Percentiles rank a stretch among this genome's conserved stretches.
These are phyloP conservation scores for Blastobotrys persicus DNA, from an alignment of 1,139 yeast genomes.

Conservation along the genomic window DNA sequence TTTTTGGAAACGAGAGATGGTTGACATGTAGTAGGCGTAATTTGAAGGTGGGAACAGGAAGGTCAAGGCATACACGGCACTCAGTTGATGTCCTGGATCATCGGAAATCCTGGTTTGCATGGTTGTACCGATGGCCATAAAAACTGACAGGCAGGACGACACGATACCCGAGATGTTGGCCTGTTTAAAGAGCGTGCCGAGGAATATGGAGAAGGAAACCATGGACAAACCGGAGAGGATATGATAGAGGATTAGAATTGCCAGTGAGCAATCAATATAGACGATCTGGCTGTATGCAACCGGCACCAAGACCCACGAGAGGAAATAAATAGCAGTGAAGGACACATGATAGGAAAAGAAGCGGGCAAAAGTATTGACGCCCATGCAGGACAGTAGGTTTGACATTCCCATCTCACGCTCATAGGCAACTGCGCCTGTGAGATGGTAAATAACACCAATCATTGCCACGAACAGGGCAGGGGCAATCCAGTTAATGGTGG, in stretches of 20 bases:
- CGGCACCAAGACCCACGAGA: constrained; percentile 38
- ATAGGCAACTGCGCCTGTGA: constrained; percentile 36
- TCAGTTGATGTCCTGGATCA: constrained; percentile 25
- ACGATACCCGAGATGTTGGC: constrained; percentile 40
- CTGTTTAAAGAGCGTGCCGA: constrained; percentile 35
- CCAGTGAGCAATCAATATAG: constrained; percentile 31
- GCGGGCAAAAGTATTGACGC: constrained; percentile 30
- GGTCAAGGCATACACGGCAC: constrained; percentile 34
- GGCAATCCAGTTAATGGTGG: constrained; percentile 34
- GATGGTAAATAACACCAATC: constrained; percentile 40
- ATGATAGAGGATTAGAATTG: constrained; percentile 36
- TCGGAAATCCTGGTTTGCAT: constrained; percentile 32
- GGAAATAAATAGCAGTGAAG: constrained; percentile 32
- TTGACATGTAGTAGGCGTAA: constrained; percentile 35
- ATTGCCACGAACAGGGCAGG: constrained; percentile 38
- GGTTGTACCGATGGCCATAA: constrained; percentile 37
- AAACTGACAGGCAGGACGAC: constrained; percentile 35
- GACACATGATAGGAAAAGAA: constrained; percentile 32
- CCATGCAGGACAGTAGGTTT: constrained; percentile 36
- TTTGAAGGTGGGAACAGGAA: constrained; percentile 40
- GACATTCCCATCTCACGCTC: constrained; percentile 39
- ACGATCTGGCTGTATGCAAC: constrained; percentile 28
- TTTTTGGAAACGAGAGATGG: constrained; percentile 33
- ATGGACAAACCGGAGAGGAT: constrained; percentile 36
- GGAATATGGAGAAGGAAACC: constrained; percentile 35